A percentile compares a stretch with the other conserved stretches of the same genome.
These are phyloP conservation scores for Xylaria intraflava DNA, from an alignment of 495 filamentous ascomycete species.

Conservation along the genomic window DNA sequence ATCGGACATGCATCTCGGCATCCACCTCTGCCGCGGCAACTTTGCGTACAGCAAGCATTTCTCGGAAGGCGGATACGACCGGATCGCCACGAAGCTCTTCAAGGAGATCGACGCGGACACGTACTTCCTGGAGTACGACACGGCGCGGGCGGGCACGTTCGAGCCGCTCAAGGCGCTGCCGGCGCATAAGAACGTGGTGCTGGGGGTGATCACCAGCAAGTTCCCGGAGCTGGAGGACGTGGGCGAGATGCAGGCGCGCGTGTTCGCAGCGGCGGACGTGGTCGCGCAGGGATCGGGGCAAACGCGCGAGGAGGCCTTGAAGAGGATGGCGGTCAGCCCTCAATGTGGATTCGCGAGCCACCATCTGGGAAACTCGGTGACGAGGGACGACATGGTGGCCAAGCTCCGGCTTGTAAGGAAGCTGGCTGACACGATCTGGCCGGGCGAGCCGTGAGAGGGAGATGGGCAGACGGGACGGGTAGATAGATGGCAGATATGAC, in stretches of 20 bases:
- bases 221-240: conserved; percentile 60
- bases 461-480: too few species aligned
- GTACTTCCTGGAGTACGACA: conserved; percentile 71
- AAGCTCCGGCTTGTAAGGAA: conserved; percentile 57
- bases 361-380: conserved; percentile 53
- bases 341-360: conserved; percentile 67
- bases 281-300: conserved; percentile 54
- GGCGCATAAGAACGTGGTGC: conserved; percentile 59
- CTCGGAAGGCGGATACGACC: conserved; percentile 65
- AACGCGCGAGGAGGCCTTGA: conserved; percentile 50
- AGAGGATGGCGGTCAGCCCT: conserved; percentile 57
- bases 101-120: conserved; percentile 58
- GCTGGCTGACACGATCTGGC: conserved; percentile 59
- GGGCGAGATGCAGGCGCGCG: conserved; percentile 55
- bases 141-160: conserved; percentile 58
- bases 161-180: conserved; percentile 61
- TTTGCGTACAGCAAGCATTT: conserved; percentile 63
- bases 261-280: conserved; percentile 55
- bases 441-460: conserved; percentile 42
- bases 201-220: conserved; percentile 63
- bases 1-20: conserved; percentile 55
- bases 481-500: too few species aligned
- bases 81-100: conserved; percentile 64
- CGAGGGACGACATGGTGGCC: conserved; percentile 54
- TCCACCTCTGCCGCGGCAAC: conserved; percentile 66